Conservation (phyloP, 192 early-diverging fungal genomes). For the Backusella tuberculispora region DNA sequence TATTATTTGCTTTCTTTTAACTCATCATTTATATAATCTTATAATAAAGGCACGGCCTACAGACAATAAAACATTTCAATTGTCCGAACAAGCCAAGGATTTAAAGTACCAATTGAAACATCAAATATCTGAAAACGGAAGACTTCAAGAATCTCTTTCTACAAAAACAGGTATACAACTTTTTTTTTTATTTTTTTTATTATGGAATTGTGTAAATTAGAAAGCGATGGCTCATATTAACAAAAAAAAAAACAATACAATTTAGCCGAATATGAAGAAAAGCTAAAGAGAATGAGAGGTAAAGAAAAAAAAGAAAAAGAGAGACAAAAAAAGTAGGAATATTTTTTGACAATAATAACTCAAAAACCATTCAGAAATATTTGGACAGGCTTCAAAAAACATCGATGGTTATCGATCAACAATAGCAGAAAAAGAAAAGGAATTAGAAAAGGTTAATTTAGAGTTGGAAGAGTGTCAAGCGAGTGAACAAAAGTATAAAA, state of each 20-base stretch:
- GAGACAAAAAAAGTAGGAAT: background rate
- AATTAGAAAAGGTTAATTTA: conserved; percentile 43
- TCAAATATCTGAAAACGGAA: conserved; percentile 17
- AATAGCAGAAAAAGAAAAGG: conserved; percentile 50
- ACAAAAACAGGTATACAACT: conserved; percentile 22
- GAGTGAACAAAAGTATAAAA: conserved; percentile 30
- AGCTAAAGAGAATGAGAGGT: conserved; percentile 63
- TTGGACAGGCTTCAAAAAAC: conserved; percentile 58
- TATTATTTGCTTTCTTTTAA: background rate
- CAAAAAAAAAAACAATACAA: background rate
- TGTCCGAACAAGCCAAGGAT: conserved; percentile 34
- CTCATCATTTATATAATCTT: conserved; percentile 1
- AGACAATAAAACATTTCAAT: conserved; percentile 29
- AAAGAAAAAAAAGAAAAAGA: background rate
- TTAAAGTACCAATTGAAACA: conserved; percentile 21
- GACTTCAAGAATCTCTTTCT: conserved; percentile 26
- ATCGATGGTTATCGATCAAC: conserved; percentile 56
- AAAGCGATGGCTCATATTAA: background rate
- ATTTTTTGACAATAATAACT: background rate
- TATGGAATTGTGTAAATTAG: background rate
- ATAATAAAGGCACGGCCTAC: background rate
- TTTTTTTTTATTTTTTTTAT: background rate
- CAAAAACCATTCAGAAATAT: conserved; percentile 43
- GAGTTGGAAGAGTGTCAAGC: conserved; percentile 37
- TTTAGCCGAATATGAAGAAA: conserved; percentile 58